Evolutionary conservation across 2,329 filamentous ascomycete genomes (phyloP).

Genomic region (Penicillium verrucosum): DNA sequence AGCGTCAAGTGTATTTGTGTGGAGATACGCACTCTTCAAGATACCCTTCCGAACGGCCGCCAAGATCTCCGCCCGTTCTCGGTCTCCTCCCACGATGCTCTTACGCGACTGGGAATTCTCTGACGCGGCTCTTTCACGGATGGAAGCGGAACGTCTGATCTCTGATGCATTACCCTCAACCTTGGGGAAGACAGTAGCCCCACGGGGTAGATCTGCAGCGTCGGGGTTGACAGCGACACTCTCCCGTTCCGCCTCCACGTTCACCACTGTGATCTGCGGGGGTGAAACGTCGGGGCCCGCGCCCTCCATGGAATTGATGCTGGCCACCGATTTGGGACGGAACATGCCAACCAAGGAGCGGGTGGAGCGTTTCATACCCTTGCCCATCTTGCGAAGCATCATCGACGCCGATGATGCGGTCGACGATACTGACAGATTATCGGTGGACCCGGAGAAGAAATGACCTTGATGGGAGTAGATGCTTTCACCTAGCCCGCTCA

Average conservation of each 20-base stretch:
- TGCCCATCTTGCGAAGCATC: conserved; percentile 89
- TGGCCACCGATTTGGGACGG: conserved; percentile 86
- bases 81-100: conserved; percentile 88
- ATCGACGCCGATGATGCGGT: conserved; percentile 50
- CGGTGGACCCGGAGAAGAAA: conserved; percentile 84
- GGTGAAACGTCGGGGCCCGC: conserved; percentile 64
- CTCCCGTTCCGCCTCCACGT: conserved; percentile 87
- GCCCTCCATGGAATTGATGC: conserved; percentile 65
- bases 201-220: conserved; percentile 63
- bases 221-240: conserved; percentile 69
- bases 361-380: conserved; percentile 92
- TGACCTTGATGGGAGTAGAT: conserved; percentile 87
- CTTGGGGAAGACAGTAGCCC: conserved; percentile 77
- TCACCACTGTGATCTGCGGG: conserved; percentile 91
- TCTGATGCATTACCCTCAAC: conserved; percentile 80
- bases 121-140: conserved; percentile 33
- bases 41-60: conserved; percentile 94
- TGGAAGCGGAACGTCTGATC: conserved; percentile 26
- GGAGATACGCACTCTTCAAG: conserved; percentile 68
- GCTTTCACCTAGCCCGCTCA: conserved; percentile 81
- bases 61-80: conserved; percentile 84
- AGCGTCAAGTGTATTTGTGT: neutral
- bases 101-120: conserved; percentile 61
- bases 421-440: conserved; percentile 66
- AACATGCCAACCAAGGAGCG: conserved; percentile 91